Base-by-base conservation (phyloP, 164 flowering plant genomes). In the Taxillus chinensis region DNA sequence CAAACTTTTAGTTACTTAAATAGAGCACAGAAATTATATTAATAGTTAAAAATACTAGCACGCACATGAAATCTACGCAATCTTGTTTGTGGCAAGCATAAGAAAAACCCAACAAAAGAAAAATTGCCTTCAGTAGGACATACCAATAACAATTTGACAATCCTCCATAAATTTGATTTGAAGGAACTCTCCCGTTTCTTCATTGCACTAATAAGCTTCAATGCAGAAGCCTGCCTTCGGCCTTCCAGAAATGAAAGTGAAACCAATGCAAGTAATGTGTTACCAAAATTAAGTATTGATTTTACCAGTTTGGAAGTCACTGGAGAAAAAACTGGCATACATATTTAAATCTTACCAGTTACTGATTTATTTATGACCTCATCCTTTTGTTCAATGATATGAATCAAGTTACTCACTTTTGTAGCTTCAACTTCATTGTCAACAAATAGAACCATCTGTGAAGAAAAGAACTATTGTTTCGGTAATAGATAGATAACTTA, bases 161-260 rank as follows among this genome's bases (percentile, higher is more conserved):
- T 71, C 7, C 45, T 46, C 75, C 72, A 74, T 48, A 88, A 58
- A 65, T 63, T 67, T 67, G 63, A 45, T 77, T 64, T 80, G 68
- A 92, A 84, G 61, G 78, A 69, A 55, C 27, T 57, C 67, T 86
- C 87, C 62, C 86, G 76, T 65, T 72, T 84, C 77, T 73, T 81
- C 73, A 87, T 69, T 57, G 68, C 57, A 42, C 58, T 72, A 51
- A 84, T 37, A 52, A 80, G 51, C 62, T 74, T 73, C 51, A 80
- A 59, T 15, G 69, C 40, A 51, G 78, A 62, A 42, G 75, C 43
- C 43, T 49, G 55, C 62, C 72, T 81, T 70, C 55, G 62, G 71
- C 63, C 87, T 87, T 69, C 17, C 49, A 39, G 51, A 67, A 52
- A 67, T n/a, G 53, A 61, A 70, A 3, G 12, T 5, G 43, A 68